These are phyloP conservation scores for Schoenoplectus tabernaemontani DNA, from an alignment of 202 grass and related monocot species.

Conservation along the genomic window DNA sequence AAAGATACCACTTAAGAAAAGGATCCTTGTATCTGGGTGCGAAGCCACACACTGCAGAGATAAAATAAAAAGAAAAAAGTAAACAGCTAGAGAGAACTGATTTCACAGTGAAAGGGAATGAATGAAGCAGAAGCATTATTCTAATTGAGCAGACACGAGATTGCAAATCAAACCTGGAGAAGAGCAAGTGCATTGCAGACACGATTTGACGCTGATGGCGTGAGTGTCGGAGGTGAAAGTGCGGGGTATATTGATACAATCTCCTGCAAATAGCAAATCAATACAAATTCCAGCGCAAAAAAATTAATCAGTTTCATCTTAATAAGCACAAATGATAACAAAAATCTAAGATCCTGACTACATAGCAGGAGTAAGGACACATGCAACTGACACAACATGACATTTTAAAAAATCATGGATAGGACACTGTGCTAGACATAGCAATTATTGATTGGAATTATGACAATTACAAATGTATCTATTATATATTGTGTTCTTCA, in stretches of 20 bases:
- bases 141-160: slow-evolving; percentile 1
- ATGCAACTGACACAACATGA: not conserved
- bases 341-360: not conserved
- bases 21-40: slow-evolving; percentile 70
- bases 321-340: not conserved
- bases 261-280: slow-evolving; percentile 54
- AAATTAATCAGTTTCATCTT: slow-evolving; percentile 17
- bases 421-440: no score
- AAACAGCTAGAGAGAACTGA: not conserved
- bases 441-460: not conserved
- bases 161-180: slow-evolving; percentile 50
- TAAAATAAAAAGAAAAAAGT: slow-evolving; percentile 23
- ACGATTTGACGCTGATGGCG: slow-evolving; percentile 54
- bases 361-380: not conserved
- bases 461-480: no score
- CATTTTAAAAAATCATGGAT: not conserved
- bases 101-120: not conserved
- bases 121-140: not conserved
- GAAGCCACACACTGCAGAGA: slow-evolving; percentile 74
- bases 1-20: slow-evolving; percentile 74
- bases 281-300: slow-evolving; percentile 11
- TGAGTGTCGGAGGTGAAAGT: slow-evolving; percentile 56
- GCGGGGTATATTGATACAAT: slow-evolving; percentile 59
- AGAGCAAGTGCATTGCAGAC: slow-evolving; percentile 89
- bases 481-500: not conserved